These are phyloP conservation scores for Vitis labrusca DNA, from an alignment of 164 flowering plant species.

Conservation along the genomic window DNA sequence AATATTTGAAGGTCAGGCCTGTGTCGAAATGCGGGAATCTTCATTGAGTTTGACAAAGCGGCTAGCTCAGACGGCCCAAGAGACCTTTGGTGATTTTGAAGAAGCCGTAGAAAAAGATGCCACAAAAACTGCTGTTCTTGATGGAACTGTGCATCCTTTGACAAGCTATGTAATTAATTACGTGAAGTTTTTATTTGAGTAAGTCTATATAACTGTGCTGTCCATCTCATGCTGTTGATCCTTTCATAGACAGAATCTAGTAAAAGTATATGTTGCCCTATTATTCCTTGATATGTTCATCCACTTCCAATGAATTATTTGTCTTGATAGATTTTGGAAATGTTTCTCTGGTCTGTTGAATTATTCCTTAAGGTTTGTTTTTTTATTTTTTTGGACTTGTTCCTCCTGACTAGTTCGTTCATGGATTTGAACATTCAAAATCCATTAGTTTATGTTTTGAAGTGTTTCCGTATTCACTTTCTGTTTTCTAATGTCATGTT, in stretches of 20 bases:
- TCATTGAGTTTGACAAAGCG: conserved; percentile 75
- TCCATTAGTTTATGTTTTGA: too few relatives aligned
- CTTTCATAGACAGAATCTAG: background rate
- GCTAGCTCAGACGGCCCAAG: conserved; percentile 86
- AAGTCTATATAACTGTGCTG: conserved; percentile 33
- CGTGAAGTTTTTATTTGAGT: conserved; percentile 92
- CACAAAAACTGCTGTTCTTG: conserved; percentile 86
- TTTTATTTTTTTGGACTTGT: too few relatives aligned
- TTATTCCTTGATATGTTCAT: too few relatives aligned
- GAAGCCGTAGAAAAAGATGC: conserved; percentile 98
- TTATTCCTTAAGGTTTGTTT: too few relatives aligned
- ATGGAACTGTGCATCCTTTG: conserved; percentile 98
- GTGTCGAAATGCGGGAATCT: conserved; percentile 74
- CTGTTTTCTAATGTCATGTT: too few relatives aligned
- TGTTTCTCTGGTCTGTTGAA: too few relatives aligned
- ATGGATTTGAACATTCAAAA: too few relatives aligned
- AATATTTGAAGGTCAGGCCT: conserved; percentile 69
- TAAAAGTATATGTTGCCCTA: too few relatives aligned
- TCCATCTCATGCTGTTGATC: conserved; percentile 8
- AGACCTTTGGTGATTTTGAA: conserved; percentile 92
- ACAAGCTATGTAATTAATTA: conserved; percentile 97
- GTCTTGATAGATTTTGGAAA: too few relatives aligned
- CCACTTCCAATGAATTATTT: too few relatives aligned
- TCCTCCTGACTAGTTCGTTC: too few relatives aligned
- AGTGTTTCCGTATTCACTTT: too few relatives aligned